phyloP scores from a whole-genome alignment of 371 early-diverging fungal species.

The Rhizopus stolonifer region DNA sequence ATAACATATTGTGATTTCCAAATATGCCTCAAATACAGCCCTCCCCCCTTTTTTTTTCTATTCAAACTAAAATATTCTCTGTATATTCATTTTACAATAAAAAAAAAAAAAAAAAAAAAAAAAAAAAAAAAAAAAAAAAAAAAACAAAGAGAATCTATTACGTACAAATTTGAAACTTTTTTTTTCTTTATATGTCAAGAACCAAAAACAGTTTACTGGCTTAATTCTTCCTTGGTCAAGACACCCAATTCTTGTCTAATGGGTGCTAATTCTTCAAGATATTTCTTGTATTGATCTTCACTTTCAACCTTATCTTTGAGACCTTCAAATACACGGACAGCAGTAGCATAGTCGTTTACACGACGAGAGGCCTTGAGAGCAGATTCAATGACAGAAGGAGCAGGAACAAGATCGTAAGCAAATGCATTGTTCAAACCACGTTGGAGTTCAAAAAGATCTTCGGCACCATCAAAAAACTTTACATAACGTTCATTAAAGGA shows the following conservation, averaged over 20 bases:
- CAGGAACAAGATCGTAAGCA: slow-evolving; percentile 92
- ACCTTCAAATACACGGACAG: slow-evolving; percentile 92
- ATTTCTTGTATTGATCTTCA: slow-evolving; percentile 83
- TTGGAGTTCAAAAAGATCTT: slow-evolving; percentile 95
- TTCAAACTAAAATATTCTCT: too few species aligned
- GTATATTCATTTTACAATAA: too few species aligned
- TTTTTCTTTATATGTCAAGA: background rate
- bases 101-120: too few species aligned
- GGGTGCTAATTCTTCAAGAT: slow-evolving; percentile 84
- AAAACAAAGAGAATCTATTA: too few species aligned
- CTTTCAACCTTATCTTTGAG: slow-evolving; percentile 87
- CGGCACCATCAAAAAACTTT: slow-evolving; percentile 87
- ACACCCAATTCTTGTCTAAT: slow-evolving; percentile 86
- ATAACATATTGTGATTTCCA: too few species aligned
- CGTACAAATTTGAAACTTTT: background rate
- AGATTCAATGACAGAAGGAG: slow-evolving; percentile 83
- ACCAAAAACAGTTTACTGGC: slow-evolving; percentile 42
- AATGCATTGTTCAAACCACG: slow-evolving; percentile 96
- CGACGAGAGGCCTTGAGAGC: slow-evolving; percentile 90
- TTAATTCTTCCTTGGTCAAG: slow-evolving; percentile 85
- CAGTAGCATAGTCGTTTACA: slow-evolving; percentile 90
- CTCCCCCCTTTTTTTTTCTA: too few species aligned
- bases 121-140: too few species aligned
- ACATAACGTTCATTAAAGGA: slow-evolving; percentile 79
- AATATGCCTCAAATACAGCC: too few species aligned